Evolutionary conservation across 805 yeast species (phyloP).

Genomic region (Teunomyces funiuensis): DNA sequence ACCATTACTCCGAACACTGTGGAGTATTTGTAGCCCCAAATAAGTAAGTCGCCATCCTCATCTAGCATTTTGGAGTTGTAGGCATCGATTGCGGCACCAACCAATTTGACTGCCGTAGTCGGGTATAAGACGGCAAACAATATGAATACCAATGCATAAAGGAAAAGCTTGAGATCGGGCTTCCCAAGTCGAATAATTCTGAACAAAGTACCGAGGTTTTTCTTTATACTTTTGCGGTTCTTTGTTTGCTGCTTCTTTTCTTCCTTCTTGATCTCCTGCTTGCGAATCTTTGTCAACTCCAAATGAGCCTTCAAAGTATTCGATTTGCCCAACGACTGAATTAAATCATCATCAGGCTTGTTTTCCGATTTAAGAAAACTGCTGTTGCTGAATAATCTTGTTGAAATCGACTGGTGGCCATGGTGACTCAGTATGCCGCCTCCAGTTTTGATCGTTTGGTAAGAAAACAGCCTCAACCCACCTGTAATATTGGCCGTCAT

Average conservation of each 20-base stretch:
- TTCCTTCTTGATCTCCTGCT: constrained; percentile 26
- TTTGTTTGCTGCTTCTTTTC: constrained; percentile 26
- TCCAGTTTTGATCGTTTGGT: not conserved
- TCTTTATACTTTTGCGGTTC: constrained; percentile 27
- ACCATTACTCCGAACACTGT: constrained; percentile 43
- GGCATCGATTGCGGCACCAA: constrained; percentile 45
- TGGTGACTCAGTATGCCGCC: not conserved
- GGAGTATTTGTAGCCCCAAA: constrained; percentile 46
- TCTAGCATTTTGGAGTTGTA: constrained; percentile 34
- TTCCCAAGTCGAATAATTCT: constrained; percentile 39
- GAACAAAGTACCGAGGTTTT: constrained; percentile 37
- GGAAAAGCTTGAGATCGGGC: constrained; percentile 38
- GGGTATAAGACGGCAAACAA: constrained; percentile 46
- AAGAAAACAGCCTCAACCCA: not conserved
- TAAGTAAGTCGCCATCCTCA: constrained; percentile 38
- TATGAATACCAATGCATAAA: constrained; percentile 41
- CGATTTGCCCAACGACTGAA: constrained; percentile 6
- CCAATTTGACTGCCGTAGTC: constrained; percentile 42
- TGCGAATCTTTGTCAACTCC: constrained; percentile 24
- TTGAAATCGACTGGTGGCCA: not conserved
- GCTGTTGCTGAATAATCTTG: not conserved
- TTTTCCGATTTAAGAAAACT: not conserved
- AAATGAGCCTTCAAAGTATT: constrained; percentile 28
- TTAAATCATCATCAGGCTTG: constrained; percentile 1
- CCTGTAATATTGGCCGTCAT: not conserved